A percentile compares a stretch with the other conserved stretches of the same genome.
phyloP scores from a whole-genome alignment of 257 asterid species.

The Ilex asprella region DNA sequence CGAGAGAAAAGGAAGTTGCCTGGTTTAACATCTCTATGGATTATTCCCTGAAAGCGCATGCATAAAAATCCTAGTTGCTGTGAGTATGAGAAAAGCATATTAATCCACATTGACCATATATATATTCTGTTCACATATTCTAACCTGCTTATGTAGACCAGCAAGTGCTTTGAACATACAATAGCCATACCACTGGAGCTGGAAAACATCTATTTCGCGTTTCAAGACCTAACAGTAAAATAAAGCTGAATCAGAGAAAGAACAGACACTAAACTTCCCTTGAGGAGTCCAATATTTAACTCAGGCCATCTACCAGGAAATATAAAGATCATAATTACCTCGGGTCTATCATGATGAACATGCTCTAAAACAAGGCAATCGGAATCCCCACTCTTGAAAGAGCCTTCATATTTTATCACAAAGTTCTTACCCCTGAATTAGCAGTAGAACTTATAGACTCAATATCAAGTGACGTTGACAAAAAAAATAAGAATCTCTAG shows the following conservation, averaged over 20 bases:
- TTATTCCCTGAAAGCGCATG: slow-evolving; percentile 59
- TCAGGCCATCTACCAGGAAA: slow-evolving; percentile 8
- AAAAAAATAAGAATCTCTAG: slow-evolving; percentile 4
- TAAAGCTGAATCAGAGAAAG: slow-evolving; percentile 9
- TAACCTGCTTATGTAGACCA: slow-evolving; percentile 82
- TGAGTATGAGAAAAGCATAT: slow-evolving; percentile 7
- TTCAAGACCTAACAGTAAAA: slow-evolving; percentile 51
- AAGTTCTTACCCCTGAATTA: slow-evolving; percentile 73
- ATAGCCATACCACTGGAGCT: slow-evolving; percentile 83
- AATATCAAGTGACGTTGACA: slow-evolving; percentile 2
- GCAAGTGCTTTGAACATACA: slow-evolving; percentile 93
- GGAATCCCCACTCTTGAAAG: slow-evolving; percentile 51
- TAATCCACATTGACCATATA: slow-evolving; percentile 6
- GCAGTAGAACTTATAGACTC: slow-evolving; percentile 13
- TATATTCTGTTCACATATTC: slow-evolving; percentile 10
- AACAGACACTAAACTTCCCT: neutral
- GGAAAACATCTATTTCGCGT: slow-evolving; percentile 53
- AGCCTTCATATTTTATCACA: slow-evolving; percentile 74
- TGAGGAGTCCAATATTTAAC: neutral
- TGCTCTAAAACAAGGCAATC: slow-evolving; percentile 86
- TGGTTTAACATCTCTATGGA: slow-evolving; percentile 95
- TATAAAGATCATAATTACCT: slow-evolving; percentile 41
- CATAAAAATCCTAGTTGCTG: slow-evolving; percentile 12
- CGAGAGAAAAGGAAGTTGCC: slow-evolving; percentile 93
- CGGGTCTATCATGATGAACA: slow-evolving; percentile 89